Evolutionary conservation across 768 basidiomycete species (phyloP).

Genomic region (Boletus pseudo-olivaceus): DNA sequence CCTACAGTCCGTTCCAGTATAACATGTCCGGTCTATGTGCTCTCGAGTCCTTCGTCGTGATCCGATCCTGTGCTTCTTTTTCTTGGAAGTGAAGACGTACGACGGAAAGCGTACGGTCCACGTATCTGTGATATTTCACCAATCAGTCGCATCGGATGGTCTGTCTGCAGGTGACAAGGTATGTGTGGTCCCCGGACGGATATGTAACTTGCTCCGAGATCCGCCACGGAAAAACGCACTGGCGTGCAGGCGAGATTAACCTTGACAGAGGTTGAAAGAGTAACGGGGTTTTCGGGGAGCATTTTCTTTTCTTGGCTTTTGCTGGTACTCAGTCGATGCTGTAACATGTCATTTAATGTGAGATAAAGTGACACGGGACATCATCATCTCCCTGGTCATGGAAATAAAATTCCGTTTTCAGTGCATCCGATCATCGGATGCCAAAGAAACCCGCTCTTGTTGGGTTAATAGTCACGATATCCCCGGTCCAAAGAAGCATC

Average conservation of each 20-base stretch:
- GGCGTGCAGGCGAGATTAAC: slow-evolving; percentile 25
- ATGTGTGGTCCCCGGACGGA: neutral
- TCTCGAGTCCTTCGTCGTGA: neutral
- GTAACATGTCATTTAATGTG: slow-evolving; percentile 18
- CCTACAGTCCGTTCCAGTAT: neutral
- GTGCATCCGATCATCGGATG: slow-evolving; percentile 19
- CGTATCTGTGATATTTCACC: neutral
- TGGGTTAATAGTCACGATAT: slow-evolving; percentile 9
- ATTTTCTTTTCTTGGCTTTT: slow-evolving; percentile 6
- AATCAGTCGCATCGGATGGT: neutral
- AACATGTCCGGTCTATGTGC: neutral
- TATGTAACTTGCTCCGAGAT: slow-evolving; percentile 10
- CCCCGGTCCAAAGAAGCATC: slow-evolving; percentile 10
- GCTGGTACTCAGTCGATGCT: slow-evolving; percentile 12
- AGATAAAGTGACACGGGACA: slow-evolving; percentile 19
- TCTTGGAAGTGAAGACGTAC: neutral
- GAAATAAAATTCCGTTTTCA: slow-evolving; percentile 11
- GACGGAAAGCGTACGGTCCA: neutral
- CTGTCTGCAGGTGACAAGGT: neutral
- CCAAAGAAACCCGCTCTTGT: slow-evolving; percentile 9
- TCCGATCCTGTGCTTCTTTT: slow-evolving; percentile 11
- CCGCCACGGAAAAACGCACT: slow-evolving; percentile 6
- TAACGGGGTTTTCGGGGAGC: slow-evolving; percentile 14
- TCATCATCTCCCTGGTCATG: slow-evolving; percentile 9
- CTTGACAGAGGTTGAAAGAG: slow-evolving; percentile 10